These are phyloP conservation scores for Solanum chmielewskii DNA, from an alignment of 257 asterid genomes.

Conservation along the genomic window DNA sequence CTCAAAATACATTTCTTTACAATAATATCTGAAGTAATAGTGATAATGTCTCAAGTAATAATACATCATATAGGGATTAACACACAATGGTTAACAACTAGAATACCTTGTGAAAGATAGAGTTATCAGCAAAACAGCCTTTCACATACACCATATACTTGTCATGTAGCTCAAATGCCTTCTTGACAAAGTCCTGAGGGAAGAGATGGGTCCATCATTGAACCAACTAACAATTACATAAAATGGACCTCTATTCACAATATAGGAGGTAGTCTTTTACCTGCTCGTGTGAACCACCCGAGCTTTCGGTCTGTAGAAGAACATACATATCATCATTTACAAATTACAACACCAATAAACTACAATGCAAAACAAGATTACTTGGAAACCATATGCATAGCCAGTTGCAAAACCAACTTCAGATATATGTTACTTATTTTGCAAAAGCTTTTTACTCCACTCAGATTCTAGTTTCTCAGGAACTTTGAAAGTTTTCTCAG, in stretches of 20 bases:
- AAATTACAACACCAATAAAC: neutral
- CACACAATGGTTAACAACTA: neutral
- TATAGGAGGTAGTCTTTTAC: constrained; percentile 1
- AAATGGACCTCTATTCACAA: neutral
- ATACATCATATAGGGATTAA: neutral
- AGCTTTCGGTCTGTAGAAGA: constrained; percentile 23
- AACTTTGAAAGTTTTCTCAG: neutral
- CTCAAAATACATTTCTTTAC: neutral
- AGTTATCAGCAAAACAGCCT: constrained; percentile 22
- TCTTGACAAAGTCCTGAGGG: constrained; percentile 27
- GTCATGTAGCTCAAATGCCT: constrained; percentile 34
- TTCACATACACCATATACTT: constrained; percentile 28
- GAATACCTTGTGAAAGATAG: constrained; percentile 36
- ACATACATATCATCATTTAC: neutral
- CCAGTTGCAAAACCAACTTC: neutral
- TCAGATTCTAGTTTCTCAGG: neutral
- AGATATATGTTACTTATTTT: neutral
- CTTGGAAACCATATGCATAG: neutral
- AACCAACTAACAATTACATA: neutral
- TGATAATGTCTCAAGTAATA: neutral
- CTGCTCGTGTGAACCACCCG: constrained; percentile 28
- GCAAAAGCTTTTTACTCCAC: neutral
- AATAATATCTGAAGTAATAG: neutral
- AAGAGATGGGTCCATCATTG: neutral
- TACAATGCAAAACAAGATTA: neutral